A percentile compares a stretch with the other conserved stretches of the same genome.
These are phyloP conservation scores for Penicillium sp. DNA, from an alignment of 2,329 filamentous ascomycete species.

Conservation along the genomic window DNA sequence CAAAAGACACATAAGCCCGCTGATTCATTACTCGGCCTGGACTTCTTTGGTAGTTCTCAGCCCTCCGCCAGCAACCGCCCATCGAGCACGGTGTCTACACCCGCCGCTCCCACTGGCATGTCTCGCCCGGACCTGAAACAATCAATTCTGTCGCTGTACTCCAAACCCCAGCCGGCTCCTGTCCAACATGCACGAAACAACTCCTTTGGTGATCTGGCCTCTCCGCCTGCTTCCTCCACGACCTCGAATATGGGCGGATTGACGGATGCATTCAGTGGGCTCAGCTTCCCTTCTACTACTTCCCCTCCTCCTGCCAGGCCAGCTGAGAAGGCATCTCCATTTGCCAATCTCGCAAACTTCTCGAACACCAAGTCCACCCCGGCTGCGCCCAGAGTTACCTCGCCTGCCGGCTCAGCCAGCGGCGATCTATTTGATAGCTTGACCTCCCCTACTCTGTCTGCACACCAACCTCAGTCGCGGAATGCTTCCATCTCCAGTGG, in stretches of 20 bases:
- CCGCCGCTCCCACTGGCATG: conserved; percentile 58
- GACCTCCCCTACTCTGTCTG: conserved; percentile 62
- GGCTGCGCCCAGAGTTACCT: conserved; percentile 51
- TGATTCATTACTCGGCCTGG: conserved; percentile 86
- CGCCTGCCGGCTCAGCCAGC: conserved; percentile 55
- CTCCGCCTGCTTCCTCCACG: conserved; percentile 42
- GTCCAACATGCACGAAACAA: conserved; percentile 58
- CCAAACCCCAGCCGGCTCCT: conserved; percentile 66
- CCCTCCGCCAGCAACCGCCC: conserved; percentile 71
- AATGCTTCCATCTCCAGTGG: conserved; percentile 58
- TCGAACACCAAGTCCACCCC: conserved; percentile 46
- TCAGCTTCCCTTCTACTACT: conserved; percentile 61
- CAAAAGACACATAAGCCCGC: conserved; percentile 66
- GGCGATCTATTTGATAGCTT: conserved; percentile 80
- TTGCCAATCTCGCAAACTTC: conserved; percentile 63
- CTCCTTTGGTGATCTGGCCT: conserved; percentile 70
- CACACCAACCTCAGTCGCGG: conserved; percentile 44
- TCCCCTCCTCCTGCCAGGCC: conserved; percentile 40
- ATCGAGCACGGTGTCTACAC: conserved; percentile 73
- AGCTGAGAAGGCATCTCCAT: conserved; percentile 60
- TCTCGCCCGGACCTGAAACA: conserved; percentile 94
- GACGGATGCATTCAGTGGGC: conserved; percentile 76
- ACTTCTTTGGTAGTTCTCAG: conserved; percentile 79
- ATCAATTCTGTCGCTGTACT: conserved; percentile 94
- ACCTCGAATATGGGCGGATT: conserved; percentile 60